Percentiles rank a stretch among this genome's conserved stretches.
Evolutionary conservation across 805 yeast species (phyloP).

Genomic region (Candida rishiriensis): DNA sequence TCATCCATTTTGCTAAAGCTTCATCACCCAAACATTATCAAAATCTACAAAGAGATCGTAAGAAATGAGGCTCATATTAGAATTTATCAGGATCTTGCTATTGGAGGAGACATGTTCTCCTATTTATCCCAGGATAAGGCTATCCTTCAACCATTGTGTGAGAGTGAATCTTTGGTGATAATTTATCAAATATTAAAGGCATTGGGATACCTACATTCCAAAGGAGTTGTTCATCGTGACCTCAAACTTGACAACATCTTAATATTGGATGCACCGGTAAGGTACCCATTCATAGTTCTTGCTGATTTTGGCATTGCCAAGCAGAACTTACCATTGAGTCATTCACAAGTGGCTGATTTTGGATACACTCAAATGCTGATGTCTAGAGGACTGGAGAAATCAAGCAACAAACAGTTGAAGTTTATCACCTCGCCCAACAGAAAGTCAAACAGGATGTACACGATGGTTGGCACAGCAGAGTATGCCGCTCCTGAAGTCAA

Average conservation of each 20-base stretch:
- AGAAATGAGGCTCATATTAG: constrained; percentile 69
- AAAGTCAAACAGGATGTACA: constrained; percentile 19
- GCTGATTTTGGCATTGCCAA: constrained; percentile 65
- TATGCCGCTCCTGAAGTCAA: constrained; percentile 73
- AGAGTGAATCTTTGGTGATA: constrained; percentile 49
- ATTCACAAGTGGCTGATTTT: constrained; percentile 3
- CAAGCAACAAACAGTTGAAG: constrained; percentile 44
- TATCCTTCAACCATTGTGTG: constrained; percentile 39
- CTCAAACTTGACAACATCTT: constrained; percentile 65
- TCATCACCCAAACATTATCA: constrained; percentile 87
- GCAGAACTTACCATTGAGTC: constrained; percentile 7
- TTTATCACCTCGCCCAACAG: not conserved
- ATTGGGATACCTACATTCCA: constrained; percentile 47
- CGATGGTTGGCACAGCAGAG: constrained; percentile 49
- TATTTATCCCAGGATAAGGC: constrained; percentile 67
- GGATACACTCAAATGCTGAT: not conserved
- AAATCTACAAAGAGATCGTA: constrained; percentile 64
- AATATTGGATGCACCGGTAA: constrained; percentile 47
- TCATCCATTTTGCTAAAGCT: constrained; percentile 55
- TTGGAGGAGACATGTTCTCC: constrained; percentile 94
- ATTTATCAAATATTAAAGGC: constrained; percentile 56
- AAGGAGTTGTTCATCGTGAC: constrained; percentile 61
- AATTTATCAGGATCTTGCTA: constrained; percentile 88
- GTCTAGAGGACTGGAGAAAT: not conserved
- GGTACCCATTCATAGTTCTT: constrained; percentile 48